phyloP scores from a whole-genome alignment of 208 protist species.

The Willaertia magna region DNA sequence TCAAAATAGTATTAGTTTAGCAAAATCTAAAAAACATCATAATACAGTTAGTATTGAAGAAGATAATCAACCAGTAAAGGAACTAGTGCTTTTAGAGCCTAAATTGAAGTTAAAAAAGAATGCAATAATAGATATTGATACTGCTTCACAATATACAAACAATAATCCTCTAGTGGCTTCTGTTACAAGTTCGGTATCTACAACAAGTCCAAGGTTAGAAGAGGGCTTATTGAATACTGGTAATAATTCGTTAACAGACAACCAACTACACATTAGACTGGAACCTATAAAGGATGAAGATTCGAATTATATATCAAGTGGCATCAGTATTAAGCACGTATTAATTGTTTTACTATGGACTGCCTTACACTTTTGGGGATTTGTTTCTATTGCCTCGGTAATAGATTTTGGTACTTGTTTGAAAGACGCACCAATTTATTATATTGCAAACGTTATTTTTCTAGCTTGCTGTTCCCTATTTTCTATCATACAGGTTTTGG shows the following conservation, averaged over 20 bases:
- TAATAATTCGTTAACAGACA: not conserved
- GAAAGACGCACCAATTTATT: not conserved
- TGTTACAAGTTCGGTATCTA: not conserved
- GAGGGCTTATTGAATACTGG: not conserved
- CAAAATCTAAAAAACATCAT: no score
- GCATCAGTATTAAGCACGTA: not conserved
- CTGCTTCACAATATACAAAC: no score
- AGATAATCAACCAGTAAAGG: no score
- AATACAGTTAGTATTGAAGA: no score
- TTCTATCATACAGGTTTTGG: not conserved
- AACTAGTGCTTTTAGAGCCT: no score
- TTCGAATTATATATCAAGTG: not conserved
- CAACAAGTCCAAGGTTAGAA: not conserved
- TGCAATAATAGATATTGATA: no score
- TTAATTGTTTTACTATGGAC: not conserved
- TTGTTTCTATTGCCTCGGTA: not conserved
- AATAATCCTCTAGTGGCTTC: not conserved
- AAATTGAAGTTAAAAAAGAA: no score
- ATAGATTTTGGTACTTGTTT: not conserved
- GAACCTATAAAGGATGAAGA: not conserved
- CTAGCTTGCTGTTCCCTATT: not conserved
- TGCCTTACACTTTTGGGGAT: not conserved
- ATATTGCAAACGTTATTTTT: not conserved
- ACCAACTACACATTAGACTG: not conserved
- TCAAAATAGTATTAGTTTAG: no score